phyloP scores from a whole-genome alignment of 495 filamentous ascomycete genomes.

The Penicillium lagena region DNA sequence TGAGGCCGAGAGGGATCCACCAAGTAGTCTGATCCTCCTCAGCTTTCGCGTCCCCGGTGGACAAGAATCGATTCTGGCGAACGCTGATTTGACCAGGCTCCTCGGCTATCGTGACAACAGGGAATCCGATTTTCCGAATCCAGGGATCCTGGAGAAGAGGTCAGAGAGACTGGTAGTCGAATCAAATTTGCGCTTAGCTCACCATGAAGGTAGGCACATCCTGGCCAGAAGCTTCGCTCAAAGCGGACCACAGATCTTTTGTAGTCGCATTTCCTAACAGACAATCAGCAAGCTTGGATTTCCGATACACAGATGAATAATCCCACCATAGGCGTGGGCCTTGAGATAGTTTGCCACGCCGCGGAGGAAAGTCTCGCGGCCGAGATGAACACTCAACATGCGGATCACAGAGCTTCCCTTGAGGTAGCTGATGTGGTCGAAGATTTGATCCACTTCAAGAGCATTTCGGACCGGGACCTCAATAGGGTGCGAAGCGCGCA shows the following conservation, averaged over 20 bases:
- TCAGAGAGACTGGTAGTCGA: constrained; percentile 1
- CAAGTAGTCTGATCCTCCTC: constrained; percentile 89
- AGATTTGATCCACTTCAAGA: constrained; percentile 92
- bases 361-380: constrained; percentile 75
- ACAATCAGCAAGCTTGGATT: background rate
- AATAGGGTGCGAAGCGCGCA: constrained; percentile 89
- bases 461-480: constrained; percentile 87
- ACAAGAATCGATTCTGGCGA: constrained; percentile 81
- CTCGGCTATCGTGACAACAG: constrained; percentile 79
- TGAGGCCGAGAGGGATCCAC: constrained; percentile 89
- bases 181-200: constrained; percentile 5
- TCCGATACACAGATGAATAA: background rate
- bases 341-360: constrained; percentile 88
- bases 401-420: constrained; percentile 94
- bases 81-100: constrained; percentile 73
- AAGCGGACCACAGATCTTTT: constrained; percentile 83
- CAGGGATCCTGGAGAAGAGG: constrained; percentile 57
- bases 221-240: constrained; percentile 81
- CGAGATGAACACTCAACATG: constrained; percentile 86
- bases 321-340: constrained; percentile 65
- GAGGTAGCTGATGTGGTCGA: constrained; percentile 90
- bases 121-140: constrained; percentile 93
- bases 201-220: constrained; percentile 85
- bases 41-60: constrained; percentile 82
- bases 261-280: constrained; percentile 79